Evolutionary conservation across 768 basidiomycete species (phyloP), one percentile per base, ranked within the genome.

Genomic region (Leccinum obscurum): DNA sequence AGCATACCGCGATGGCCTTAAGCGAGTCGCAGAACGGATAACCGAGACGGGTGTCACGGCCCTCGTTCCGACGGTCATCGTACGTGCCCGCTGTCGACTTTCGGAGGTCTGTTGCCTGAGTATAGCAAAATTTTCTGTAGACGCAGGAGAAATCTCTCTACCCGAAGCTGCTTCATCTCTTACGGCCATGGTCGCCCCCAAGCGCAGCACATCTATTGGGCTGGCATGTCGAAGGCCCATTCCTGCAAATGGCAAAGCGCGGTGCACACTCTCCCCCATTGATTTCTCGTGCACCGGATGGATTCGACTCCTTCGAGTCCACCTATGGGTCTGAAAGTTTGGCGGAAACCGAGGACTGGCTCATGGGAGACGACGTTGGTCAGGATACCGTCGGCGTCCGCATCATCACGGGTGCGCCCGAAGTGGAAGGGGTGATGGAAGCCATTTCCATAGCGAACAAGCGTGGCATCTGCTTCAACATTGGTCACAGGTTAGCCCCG

Each of bases 171-270:
- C 77, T 93, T 1, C 76, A 78, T 58, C 80, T 92, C 17, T 80
- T 94, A 28, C 82, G 81, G 37, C 91, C 92, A 1, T 85, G 85
- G 68, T 83, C 85, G 14, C 81, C 84, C 14, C 77, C 83, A 0
- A 77, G 65, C 10, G 88, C 88, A 10, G 92, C 93, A 0, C 87
- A 83, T 35, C 72, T 93, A 3, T 82, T 95, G 13, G 94, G 94
- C 28, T 95, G 90, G 88, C 94, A 96, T 64, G 90, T 84, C 28
- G 94, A 96, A 74, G 94, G 94, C 0, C 93, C 94, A 0, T 95
- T 95, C 77, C 80, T 95, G 48, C 87, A 92, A 57, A 75, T 85
- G 44, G 81, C 81, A n/a, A 93, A 93, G 71, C 86, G 89, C 49
- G 94, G 94, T 3, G 92, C 90, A 2, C 94, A 96, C 70, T 81